These are phyloP conservation scores for Calendula officinalis DNA, from an alignment of 129 eudicot species.

Conservation along the genomic window DNA sequence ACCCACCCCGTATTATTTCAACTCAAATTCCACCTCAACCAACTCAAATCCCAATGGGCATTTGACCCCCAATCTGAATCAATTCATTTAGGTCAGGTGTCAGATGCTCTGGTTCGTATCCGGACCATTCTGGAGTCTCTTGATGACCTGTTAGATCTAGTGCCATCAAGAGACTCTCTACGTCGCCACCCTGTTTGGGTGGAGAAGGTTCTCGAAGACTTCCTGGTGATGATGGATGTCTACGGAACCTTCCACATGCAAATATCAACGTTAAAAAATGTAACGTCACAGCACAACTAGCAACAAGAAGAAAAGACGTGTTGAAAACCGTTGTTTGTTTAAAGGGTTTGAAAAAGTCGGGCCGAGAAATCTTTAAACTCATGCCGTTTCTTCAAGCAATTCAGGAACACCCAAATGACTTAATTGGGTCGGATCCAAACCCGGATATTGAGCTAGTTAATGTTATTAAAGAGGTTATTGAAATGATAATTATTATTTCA, in stretches of 20 bases:
- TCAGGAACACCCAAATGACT: slow-evolving; percentile 24
- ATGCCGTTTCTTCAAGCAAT: slow-evolving; percentile 33
- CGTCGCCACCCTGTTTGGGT: slow-evolving; percentile 38
- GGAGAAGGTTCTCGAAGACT: slow-evolving; percentile 72
- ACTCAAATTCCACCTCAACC: slow-evolving; percentile 51
- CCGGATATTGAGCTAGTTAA: slow-evolving; percentile 40
- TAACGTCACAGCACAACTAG: slow-evolving; percentile 51
- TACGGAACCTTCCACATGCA: slow-evolving; percentile 64
- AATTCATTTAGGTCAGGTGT: slow-evolving; percentile 30
- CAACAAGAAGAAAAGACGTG: slow-evolving; percentile 52
- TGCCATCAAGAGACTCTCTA: slow-evolving; percentile 56
- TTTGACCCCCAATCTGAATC: slow-evolving; percentile 7
- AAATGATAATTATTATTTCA: slow-evolving; percentile 27
- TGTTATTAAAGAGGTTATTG: slow-evolving; percentile 45
- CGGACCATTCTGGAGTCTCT: slow-evolving; percentile 53
- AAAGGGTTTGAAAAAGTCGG: slow-evolving; percentile 52
- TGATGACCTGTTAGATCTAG: slow-evolving; percentile 65
- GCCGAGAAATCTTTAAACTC: slow-evolving; percentile 48
- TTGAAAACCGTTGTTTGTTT: slow-evolving; percentile 30
- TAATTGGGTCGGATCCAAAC: slow-evolving; percentile 20
- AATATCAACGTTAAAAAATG: slow-evolving; percentile 50
- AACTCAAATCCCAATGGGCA: slow-evolving; percentile 47
- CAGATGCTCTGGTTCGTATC: slow-evolving; percentile 42
- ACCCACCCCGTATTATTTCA: slow-evolving; percentile 64
- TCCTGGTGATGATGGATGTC: slow-evolving; percentile 57